Percentiles rank a stretch among this genome's conserved stretches.
Conservation (phyloP, 306 rosid species). For the Inga laurina region DNA sequence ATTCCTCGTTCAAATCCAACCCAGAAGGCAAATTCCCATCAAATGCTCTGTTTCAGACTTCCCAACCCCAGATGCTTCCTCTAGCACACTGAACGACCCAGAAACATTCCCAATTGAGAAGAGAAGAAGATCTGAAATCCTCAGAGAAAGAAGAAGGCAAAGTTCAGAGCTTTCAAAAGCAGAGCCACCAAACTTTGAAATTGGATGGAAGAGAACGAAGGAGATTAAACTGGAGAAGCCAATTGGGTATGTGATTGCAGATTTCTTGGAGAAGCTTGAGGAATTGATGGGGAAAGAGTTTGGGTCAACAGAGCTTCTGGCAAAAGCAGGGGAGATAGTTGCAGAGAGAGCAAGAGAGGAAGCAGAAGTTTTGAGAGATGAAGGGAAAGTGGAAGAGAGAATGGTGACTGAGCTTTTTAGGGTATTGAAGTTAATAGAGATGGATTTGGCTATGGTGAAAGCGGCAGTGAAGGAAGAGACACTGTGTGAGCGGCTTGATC, state of each 20-base stretch:
- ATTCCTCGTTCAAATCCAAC: conserved; percentile 24
- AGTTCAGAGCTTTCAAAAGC: conserved; percentile 39
- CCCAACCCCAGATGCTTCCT: conserved; percentile 51
- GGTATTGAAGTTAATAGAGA: conserved; percentile 83
- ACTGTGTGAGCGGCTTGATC: conserved; percentile 64
- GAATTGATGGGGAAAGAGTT: conserved; percentile 71
- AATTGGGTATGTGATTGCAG: conserved; percentile 75
- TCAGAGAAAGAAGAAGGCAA: conserved; percentile 44
- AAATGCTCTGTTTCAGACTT: conserved; percentile 45
- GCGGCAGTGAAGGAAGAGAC: conserved; percentile 90
- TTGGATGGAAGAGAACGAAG: conserved; percentile 95
- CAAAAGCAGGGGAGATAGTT: conserved; percentile 81
- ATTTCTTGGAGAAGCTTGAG: conserved; percentile 83
- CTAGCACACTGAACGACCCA: conserved; percentile 57
- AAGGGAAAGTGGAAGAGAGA: conserved; percentile 90
- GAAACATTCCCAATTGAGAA: conserved; percentile 78
- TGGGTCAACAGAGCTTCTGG: conserved; percentile 71
- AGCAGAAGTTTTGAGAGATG: conserved; percentile 72
- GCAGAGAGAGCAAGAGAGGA: conserved; percentile 94
- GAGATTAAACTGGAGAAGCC: conserved; percentile 74
- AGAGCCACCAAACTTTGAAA: conserved; percentile 80
- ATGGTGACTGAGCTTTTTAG: conserved; percentile 80
- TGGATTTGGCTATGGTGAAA: conserved; percentile 92
- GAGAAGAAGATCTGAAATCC: conserved; percentile 77
- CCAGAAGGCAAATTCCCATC: conserved; percentile 40